Percentiles rank a stretch among this genome's conserved stretches.
Conservation (phyloP, 2,329 filamentous ascomycete species). For the Stachybotrys chartarum region DNA sequence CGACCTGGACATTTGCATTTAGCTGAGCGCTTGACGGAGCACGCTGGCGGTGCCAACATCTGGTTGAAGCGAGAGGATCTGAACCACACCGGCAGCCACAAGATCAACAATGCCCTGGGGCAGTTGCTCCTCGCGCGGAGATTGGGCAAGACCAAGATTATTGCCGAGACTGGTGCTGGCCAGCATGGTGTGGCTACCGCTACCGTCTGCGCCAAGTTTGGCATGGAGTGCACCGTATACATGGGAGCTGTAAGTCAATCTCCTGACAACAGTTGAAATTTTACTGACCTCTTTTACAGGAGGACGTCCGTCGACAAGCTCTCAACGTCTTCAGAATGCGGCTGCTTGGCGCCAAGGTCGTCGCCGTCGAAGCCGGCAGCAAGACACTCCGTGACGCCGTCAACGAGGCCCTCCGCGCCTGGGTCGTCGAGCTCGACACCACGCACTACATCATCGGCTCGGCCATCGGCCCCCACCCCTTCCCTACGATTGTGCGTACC, state of each 20-base stretch:
- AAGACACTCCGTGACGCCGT: conserved; percentile 79
- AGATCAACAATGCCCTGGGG: conserved; percentile 98
- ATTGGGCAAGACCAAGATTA: conserved; percentile 92
- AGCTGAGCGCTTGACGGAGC: conserved; percentile 78
- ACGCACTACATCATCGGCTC: conserved; percentile 99
- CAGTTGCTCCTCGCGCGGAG: conserved; percentile 81
- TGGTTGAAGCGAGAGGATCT: conserved; percentile 97
- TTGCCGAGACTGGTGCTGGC: conserved; percentile 93
- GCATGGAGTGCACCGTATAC: conserved; percentile 95
- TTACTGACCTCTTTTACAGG: conserved; percentile 30
- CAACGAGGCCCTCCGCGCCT: conserved; percentile 90
- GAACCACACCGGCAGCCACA: conserved; percentile 96
- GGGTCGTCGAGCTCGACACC: conserved; percentile 87
- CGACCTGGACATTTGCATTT: conserved; percentile 87
- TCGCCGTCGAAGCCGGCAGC: conserved; percentile 87
- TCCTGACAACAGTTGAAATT: neutral
- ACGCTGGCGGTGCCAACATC: conserved; percentile 89
- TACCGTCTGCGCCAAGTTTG: conserved; percentile 95
- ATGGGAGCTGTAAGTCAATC: conserved; percentile 68
- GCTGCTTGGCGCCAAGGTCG: conserved; percentile 83
- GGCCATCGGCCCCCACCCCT: conserved; percentile 94
- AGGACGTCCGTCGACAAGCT: conserved; percentile 92
- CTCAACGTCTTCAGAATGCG: conserved; percentile 99
- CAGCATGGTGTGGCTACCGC: conserved; percentile 98
- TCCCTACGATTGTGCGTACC: conserved; percentile 93